phyloP scores from a whole-genome alignment of 2,329 filamentous ascomycete genomes.

The Aschersonia sp. region DNA sequence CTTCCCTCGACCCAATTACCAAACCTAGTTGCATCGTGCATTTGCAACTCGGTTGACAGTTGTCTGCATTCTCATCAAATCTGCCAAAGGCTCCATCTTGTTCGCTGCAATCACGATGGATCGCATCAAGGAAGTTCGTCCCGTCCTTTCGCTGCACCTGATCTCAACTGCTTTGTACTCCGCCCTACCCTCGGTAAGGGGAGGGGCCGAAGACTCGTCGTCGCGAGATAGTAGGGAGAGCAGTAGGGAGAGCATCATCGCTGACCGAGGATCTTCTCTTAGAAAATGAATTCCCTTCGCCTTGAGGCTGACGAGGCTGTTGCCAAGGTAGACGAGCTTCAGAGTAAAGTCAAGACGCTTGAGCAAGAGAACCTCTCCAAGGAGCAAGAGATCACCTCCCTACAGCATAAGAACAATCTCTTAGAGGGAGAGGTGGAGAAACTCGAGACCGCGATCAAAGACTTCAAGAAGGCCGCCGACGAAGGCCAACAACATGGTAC shows the following conservation, averaged over 20 bases:
- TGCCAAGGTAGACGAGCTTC: constrained; percentile 73
- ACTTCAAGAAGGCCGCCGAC: constrained; percentile 74
- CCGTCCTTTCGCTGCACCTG: not conserved
- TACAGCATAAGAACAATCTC: constrained; percentile 87
- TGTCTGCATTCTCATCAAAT: constrained; percentile 6
- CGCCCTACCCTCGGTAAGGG: constrained; percentile 9
- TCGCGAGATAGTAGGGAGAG: not conserved
- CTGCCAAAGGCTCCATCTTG: not conserved
- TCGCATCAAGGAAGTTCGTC: constrained; percentile 67
- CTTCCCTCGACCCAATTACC: constrained; percentile 14
- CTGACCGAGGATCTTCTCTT: constrained; percentile 1
- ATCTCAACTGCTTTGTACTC: constrained; percentile 13
- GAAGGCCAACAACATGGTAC: constrained; percentile 71
- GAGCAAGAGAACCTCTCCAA: constrained; percentile 93
- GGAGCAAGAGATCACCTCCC: constrained; percentile 95
- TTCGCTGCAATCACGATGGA: constrained; percentile 45
- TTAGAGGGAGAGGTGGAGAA: constrained; percentile 89
- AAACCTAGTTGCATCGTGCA: constrained; percentile 16
- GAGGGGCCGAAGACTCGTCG: constrained; percentile 3
- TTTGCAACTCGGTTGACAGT: constrained; percentile 14
- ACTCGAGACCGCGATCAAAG: constrained; percentile 69
- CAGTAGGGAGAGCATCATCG: not conserved
- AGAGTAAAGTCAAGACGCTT: constrained; percentile 71
- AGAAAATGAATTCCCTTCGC: constrained; percentile 95
- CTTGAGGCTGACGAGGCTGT: constrained; percentile 80